A percentile compares a stretch with the other conserved stretches of the same genome.
These are phyloP conservation scores for Echeveria elegans DNA, from an alignment of 164 flowering plant species.

Conservation along the genomic window DNA sequence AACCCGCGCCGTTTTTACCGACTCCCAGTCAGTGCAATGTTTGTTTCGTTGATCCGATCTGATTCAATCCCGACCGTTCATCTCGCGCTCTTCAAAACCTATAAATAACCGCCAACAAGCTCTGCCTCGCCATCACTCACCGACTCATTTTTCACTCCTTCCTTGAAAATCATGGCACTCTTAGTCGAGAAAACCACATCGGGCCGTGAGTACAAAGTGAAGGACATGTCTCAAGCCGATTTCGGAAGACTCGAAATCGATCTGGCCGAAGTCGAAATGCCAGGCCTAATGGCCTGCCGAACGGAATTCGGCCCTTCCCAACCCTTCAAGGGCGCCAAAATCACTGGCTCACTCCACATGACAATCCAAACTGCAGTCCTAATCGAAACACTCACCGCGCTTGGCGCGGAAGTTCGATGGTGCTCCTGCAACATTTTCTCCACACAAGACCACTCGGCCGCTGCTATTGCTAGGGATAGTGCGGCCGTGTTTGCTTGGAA, in stretches of 20 bases:
- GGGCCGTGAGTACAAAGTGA: background rate
- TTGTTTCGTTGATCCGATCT: background rate
- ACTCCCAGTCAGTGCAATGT: background rate
- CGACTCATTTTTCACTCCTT: background rate
- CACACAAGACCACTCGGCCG: background rate
- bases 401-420: background rate
- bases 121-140: background rate
- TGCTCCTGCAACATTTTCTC: background rate
- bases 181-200: no score
- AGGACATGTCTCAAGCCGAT: background rate
- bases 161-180: background rate
- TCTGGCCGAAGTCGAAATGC: background rate
- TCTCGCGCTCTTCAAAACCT: background rate
- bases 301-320: background rate
- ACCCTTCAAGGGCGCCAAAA: background rate
- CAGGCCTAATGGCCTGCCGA: background rate
- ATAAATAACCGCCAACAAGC: background rate
- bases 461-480: background rate
- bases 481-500: no score
- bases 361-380: background rate
- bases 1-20: background rate
- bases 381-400: background rate
- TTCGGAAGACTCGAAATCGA: background rate
- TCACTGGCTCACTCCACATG: background rate
- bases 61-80: background rate